These are phyloP conservation scores for Silene uniflora DNA, from an alignment of 148 eudicot species.

Conservation along the genomic window DNA sequence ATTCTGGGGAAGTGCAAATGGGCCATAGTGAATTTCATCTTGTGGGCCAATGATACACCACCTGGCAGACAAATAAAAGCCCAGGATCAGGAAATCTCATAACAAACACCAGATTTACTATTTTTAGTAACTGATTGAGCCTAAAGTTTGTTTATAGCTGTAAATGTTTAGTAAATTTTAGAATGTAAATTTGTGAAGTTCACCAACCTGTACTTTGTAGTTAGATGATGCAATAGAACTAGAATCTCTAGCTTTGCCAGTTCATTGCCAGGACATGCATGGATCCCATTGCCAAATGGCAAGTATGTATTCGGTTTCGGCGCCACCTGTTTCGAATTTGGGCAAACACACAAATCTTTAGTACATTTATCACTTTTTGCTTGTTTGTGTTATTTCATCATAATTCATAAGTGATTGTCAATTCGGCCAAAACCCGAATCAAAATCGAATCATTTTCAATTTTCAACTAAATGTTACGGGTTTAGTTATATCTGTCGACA, in stretches of 20 bases:
- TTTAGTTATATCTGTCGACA: too few species aligned
- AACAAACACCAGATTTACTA: constrained; percentile 1
- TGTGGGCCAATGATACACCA: constrained; percentile 47
- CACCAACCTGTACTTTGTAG: constrained; percentile 58
- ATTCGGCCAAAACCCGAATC: too few species aligned
- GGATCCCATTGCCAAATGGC: constrained; percentile 74
- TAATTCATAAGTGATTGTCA: too few species aligned
- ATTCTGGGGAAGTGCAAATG: constrained; percentile 56
- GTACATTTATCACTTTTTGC: constrained; percentile 7
- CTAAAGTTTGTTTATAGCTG: not conserved
- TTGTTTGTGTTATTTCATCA: not conserved
- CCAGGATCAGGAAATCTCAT: constrained; percentile 6
- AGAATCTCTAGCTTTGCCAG: constrained; percentile 70
- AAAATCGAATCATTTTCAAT: too few species aligned
- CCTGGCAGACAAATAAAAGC: constrained; percentile 27
- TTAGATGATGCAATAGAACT: constrained; percentile 53
- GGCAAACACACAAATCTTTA: not conserved
- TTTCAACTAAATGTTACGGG: too few species aligned
- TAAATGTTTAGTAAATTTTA: not conserved
- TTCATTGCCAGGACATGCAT: constrained; percentile 76
- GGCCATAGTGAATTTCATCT: constrained; percentile 50
- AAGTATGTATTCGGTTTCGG: constrained; percentile 64
- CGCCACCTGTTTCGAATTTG: constrained; percentile 33
- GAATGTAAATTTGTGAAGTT: not conserved
- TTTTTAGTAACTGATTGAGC: not conserved